Base-by-base conservation (phyloP, 768 basidiomycete genomes). In the Mycena polygramma region DNA sequence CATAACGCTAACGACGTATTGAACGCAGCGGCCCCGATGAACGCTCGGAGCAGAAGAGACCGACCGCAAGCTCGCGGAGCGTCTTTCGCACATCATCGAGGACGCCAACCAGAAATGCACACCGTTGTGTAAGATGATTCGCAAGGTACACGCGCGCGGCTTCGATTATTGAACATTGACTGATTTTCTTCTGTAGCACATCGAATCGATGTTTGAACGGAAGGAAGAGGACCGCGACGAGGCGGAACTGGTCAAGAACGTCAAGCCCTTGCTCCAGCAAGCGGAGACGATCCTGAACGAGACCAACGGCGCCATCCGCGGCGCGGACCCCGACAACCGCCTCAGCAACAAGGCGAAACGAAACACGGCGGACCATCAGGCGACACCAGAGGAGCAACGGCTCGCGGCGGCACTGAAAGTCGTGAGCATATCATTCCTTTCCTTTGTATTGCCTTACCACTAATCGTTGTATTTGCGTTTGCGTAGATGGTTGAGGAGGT, bases 231-330 rank as follows among this genome's bases (percentile, higher is more conserved):
- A 82, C 52, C 77, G 80, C 14, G 76, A 81, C 66, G 81, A 82
- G 57, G 74, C 46, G 17, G 79, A 79, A 45, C 78, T 83, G 19
- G 79, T 83, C 36, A 76, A 79, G 57, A 75, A 79, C 53, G 82
- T 83, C 52, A 77, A 76, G 46, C 82, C 82, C 4, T 77, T 83
- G 26, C 73, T 83, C 46, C 75, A 81, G 51, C 81, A 83, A 65
- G 81, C 80, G 2, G 80, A 82, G 70, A 81, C 79, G 73, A 80
- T 80, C 59, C 59, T 83, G 24, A 80, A 81, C 64, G 82, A 83
- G 72, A 82, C 82, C 1, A 79, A 79, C 51, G 82, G 83, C 17
- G 75, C 78, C 24, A 68, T 83, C 52, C 77, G 74, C 15, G 83
- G 82, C 14, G 80, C 82, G 8, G 83, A 83, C 62, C 83, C 82